Evolutionary conservation across 805 yeast genomes (phyloP).

Genomic region (Nakazawaea laoshanensis): DNA sequence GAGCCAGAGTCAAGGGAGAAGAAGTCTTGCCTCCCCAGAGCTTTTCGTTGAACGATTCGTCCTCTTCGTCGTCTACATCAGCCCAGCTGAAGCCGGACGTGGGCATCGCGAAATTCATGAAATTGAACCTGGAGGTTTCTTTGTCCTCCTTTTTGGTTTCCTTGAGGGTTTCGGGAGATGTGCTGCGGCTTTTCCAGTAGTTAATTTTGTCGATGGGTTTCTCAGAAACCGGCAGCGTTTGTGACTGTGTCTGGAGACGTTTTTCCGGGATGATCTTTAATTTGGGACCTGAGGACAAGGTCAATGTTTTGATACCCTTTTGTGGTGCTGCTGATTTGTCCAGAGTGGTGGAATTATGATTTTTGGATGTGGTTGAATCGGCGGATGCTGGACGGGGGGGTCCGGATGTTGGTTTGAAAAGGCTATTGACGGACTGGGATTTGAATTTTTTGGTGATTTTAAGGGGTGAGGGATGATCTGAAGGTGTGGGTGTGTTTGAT

Average conservation of each 20-base stretch:
- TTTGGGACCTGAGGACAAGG: slow-evolving; percentile 8
- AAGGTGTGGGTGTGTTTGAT: too few species aligned
- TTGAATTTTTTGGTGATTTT: slow-evolving; percentile 18
- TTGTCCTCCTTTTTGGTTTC: background rate
- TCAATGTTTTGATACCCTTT: slow-evolving; percentile 9
- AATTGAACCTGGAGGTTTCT: slow-evolving; percentile 8
- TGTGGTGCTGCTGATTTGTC: background rate
- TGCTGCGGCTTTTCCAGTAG: slow-evolving; percentile 10
- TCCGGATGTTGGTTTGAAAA: slow-evolving; percentile 15
- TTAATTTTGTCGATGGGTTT: slow-evolving; percentile 5
- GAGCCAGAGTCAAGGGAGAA: background rate
- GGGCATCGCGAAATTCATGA: slow-evolving; percentile 6
- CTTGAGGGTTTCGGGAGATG: slow-evolving; percentile 7
- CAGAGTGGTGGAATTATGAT: background rate
- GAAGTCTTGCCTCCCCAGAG: slow-evolving; percentile 5
- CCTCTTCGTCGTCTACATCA: slow-evolving; percentile 13
- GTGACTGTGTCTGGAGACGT: background rate
- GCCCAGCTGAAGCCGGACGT: slow-evolving; percentile 14
- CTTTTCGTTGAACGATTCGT: slow-evolving; percentile 10
- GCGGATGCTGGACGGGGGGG: too few species aligned
- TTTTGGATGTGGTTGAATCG: background rate
- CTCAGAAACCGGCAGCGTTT: background rate
- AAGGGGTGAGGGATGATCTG: too few species aligned
- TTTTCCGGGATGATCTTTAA: slow-evolving; percentile 11
- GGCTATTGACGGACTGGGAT: slow-evolving; percentile 19